Base-by-base conservation (phyloP, 2,329 filamentous ascomycete genomes). In the Fusarium agapanthi region DNA sequence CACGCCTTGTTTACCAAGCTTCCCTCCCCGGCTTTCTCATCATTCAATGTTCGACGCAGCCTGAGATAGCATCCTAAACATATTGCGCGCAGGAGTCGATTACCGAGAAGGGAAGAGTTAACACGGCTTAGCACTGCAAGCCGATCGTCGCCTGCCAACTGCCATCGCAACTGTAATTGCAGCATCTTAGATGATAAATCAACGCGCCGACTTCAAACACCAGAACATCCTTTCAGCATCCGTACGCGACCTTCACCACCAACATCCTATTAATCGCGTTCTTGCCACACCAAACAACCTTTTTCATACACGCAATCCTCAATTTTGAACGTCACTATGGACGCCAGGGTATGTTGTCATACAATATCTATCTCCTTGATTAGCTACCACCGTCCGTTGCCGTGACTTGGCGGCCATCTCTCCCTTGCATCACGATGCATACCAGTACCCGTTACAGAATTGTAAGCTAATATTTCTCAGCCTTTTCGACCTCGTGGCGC, bases 401-500 rank as follows among this genome's bases (percentile, higher is more conserved):
- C 15, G 40, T 61, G 65, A 53, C 45, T 35, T 41, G 53, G 58
- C 50, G 64, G 38, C 51, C 57, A 47, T 51, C 41, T 67, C 65
- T 69, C 66, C 74, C 66, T 77, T 67, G 68, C 72, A 67, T 63
- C 40, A 61, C 58, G 54, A 56, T 59, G 43, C 51, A 51, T 50
- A 34, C 54, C 59, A 69, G 32, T 50, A 37, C 41, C 47, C 43
- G 14, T 57, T 64, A 44, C 61, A 61, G 43, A 61, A 43, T 35
- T 35, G 35, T 45, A 37, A 54, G 65, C 76, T 77, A 66, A n/a
- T 62, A 43, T 62, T 26, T 58, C 63, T 47, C 65, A 85, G 83
- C 83, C 83, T 65, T 82, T 80, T 63, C 81, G 83, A 76, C 80
- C 81, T 61, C 81, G 82, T 71, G 80, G 80, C 89, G 92, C 82